Evolutionary conservation across 2,329 filamentous ascomycete species (phyloP), one percentile per base, ranked within the genome.

Genomic region (Periconia sp.): DNA sequence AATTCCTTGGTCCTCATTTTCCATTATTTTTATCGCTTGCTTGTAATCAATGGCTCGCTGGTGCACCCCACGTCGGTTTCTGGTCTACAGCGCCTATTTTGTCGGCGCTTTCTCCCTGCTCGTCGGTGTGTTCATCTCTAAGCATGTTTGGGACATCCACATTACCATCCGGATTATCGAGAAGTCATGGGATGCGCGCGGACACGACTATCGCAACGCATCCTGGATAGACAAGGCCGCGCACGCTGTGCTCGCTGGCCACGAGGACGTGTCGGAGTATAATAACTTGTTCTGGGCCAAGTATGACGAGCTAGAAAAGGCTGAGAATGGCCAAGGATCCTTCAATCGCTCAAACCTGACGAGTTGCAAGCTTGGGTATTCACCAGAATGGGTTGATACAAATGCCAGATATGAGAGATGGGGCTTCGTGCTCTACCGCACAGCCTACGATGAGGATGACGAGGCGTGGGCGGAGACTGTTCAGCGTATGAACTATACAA

Each of bases 311-410:
- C 19, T 45, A 45, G 43, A 45, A n/a, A 23, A 23, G 43, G 43
- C 30, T 20, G 43, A 45, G 43, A 15, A 45, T 45, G 43, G 23
- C 18, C 43, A 23, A 27, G 43, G 43, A 45, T 45, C 19, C 15
- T 45, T 45, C 43, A 45, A 45, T 45, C 43, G 43, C 43, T 45
- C 43, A 23, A 45, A 45, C 30, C 43, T 45, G 43, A 45, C 43
- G 43, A 27, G 19, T 45, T 45, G 43, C 43, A n/a, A 45, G 43
- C 19, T 11, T 30, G 43, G 17, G 5, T 31, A 45, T 45, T 19
- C 18, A 23, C 23, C 43, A 19, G 43, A 45, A 30, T 45, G 43
- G 43, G 43, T 17, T 45, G 43, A 45, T 45, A 11, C 18, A 30
- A 45, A 45, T 45, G 18, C 43, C 43, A 17, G 43, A 45, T 45